Conservation (phyloP, 2,329 filamentous ascomycete species). For the Alternaria rosae region DNA sequence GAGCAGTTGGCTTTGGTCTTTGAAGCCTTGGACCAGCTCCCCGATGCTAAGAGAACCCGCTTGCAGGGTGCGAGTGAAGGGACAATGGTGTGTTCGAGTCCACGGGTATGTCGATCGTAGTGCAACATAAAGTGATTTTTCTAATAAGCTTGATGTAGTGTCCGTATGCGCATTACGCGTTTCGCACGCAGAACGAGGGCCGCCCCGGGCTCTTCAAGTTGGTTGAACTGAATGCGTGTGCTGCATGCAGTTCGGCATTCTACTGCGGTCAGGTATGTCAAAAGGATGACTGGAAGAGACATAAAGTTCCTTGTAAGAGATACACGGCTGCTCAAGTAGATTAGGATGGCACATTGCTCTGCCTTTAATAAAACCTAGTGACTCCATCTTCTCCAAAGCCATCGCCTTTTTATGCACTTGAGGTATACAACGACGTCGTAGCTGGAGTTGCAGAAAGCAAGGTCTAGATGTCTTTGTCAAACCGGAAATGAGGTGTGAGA, state of each 20-base stretch:
- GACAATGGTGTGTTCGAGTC: not conserved
- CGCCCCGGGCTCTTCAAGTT: not conserved
- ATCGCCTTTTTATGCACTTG: not conserved
- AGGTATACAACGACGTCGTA: not conserved
- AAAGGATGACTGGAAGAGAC: not conserved
- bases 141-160: not conserved
- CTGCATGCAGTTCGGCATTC: not conserved
- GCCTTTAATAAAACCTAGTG: too few species aligned
- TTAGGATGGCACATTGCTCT: not conserved
- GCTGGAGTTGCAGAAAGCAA: not conserved
- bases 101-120: not conserved
- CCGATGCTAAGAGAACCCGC: not conserved
- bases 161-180: not conserved
- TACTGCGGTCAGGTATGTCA: not conserved
- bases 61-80: not conserved
- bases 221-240: not conserved
- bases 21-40: not conserved
- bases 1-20: not conserved
- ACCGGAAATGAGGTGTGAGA: not conserved
- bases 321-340: not conserved
- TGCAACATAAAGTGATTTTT: not conserved
- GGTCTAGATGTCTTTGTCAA: not conserved
- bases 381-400: too few species aligned
- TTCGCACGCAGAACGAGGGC: not conserved
- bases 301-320: not conserved